Conservation (phyloP, 805 yeast species). For the Ogataea sp. region DNA sequence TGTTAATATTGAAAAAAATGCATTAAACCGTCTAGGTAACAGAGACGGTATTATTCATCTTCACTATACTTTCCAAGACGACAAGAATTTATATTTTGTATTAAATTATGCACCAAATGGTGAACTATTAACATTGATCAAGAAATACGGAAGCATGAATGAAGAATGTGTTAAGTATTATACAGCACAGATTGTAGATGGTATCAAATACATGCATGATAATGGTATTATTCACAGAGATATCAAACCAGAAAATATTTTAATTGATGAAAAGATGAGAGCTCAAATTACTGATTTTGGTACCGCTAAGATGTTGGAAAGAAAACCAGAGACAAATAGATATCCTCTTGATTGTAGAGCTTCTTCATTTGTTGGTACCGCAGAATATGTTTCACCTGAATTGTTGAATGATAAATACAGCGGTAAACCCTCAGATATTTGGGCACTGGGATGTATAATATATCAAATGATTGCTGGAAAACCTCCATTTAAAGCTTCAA, state of each 20-base stretch:
- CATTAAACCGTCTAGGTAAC: slow-evolving; percentile 59
- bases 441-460: slow-evolving; percentile 56
- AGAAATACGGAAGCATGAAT: slow-evolving; percentile 59
- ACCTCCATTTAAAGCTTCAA: slow-evolving; percentile 78
- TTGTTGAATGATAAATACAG: slow-evolving; percentile 62
- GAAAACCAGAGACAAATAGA: slow-evolving; percentile 32
- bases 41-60: slow-evolving; percentile 58
- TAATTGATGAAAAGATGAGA: slow-evolving; percentile 51
- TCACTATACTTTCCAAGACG: slow-evolving; percentile 76
- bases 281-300: slow-evolving; percentile 79
- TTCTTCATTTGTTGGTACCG: slow-evolving; percentile 79
- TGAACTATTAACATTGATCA: slow-evolving; percentile 60
- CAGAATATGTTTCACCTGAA: slow-evolving; percentile 80
- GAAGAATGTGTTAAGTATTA: slow-evolving; percentile 64
- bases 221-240: slow-evolving; percentile 78
- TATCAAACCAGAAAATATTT: slow-evolving; percentile 75
- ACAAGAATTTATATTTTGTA: slow-evolving; percentile 62
- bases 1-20: slow-evolving; percentile 76
- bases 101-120: slow-evolving; percentile 77
- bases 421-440: slow-evolving; percentile 51
- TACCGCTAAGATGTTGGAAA: slow-evolving; percentile 68
- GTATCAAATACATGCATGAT: slow-evolving; percentile 61
- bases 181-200: slow-evolving; percentile 67
- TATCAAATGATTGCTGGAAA: slow-evolving; percentile 60
- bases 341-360: slow-evolving; percentile 66